These are phyloP conservation scores for Blastocystis sp. DNA, from an alignment of 352 stramenopile species.

Conservation along the genomic window DNA sequence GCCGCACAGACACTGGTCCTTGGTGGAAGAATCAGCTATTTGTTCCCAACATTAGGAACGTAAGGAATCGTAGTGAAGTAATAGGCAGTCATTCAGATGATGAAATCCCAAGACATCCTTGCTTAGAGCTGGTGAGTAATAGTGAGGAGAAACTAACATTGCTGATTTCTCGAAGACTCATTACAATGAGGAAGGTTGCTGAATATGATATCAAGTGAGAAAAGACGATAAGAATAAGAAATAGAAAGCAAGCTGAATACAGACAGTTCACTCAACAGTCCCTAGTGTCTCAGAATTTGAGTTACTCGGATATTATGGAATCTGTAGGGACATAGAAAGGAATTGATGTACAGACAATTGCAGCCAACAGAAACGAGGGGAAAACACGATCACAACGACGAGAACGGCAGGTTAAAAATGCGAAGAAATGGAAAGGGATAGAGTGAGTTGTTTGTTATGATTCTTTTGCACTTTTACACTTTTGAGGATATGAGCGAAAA, in stretches of 20 bases:
- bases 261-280: background rate
- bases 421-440: slow-evolving; percentile 25
- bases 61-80: slow-evolving; percentile 69
- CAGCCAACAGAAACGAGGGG: background rate
- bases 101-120: slow-evolving; percentile 40
- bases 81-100: background rate
- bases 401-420: slow-evolving; percentile 42
- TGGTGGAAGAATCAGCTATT: slow-evolving; percentile 80
- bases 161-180: slow-evolving; percentile 46
- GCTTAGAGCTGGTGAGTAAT: slow-evolving; percentile 32
- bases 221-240: background rate
- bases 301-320: slow-evolving; percentile 39
- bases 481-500: background rate
- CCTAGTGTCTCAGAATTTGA: background rate
- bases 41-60: slow-evolving; percentile 80
- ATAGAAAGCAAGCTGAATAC: background rate
- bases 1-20: slow-evolving; percentile 76
- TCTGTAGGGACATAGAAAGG: background rate
- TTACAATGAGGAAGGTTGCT: slow-evolving; percentile 47
- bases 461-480: background rate
- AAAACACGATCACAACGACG: slow-evolving; percentile 39
- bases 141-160: slow-evolving; percentile 60
- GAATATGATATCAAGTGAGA: background rate
- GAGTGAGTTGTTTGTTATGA: slow-evolving; percentile 24
- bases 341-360: background rate